These are phyloP conservation scores for Cytospora leucostoma DNA, from an alignment of 2,329 filamentous ascomycete species.

Conservation along the genomic window DNA sequence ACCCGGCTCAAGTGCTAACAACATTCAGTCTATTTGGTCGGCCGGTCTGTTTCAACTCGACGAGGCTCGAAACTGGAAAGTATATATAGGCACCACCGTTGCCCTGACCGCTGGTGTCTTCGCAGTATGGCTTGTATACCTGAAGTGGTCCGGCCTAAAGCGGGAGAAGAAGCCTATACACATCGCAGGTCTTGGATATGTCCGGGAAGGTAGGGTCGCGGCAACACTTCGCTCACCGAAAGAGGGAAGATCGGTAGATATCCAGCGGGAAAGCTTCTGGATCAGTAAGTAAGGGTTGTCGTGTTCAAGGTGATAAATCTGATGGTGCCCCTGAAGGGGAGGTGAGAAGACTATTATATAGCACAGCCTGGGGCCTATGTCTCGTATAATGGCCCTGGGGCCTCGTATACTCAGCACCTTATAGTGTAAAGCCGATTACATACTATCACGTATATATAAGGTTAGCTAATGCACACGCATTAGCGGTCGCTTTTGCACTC, in stretches of 20 bases:
- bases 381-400: too few relatives aligned
- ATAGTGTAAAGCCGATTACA: too few relatives aligned
- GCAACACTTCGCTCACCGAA: too few relatives aligned
- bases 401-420: too few relatives aligned
- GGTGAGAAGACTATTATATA: too few relatives aligned
- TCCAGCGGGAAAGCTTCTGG: constrained; percentile 1
- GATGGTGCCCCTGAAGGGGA: too few relatives aligned
- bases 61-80: constrained; percentile 1
- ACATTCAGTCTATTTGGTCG: constrained; percentile 14
- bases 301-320: too few relatives aligned
- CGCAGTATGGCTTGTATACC: constrained; percentile 12
- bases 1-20: not conserved
- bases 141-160: not conserved
- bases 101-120: constrained; percentile 15
- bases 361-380: too few relatives aligned
- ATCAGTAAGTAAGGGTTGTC: not conserved
- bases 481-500: too few relatives aligned
- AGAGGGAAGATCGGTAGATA: not conserved
- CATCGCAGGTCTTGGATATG: constrained; percentile 2
- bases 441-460: too few relatives aligned
- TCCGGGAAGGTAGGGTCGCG: not conserved
- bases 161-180: not conserved
- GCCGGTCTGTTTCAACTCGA: constrained; percentile 17
- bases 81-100: constrained; percentile 11
- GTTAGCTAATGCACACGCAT: too few relatives aligned